phyloP scores from a whole-genome alignment of 495 filamentous ascomycete species.

The Pyrenopolyporus hunteri region DNA sequence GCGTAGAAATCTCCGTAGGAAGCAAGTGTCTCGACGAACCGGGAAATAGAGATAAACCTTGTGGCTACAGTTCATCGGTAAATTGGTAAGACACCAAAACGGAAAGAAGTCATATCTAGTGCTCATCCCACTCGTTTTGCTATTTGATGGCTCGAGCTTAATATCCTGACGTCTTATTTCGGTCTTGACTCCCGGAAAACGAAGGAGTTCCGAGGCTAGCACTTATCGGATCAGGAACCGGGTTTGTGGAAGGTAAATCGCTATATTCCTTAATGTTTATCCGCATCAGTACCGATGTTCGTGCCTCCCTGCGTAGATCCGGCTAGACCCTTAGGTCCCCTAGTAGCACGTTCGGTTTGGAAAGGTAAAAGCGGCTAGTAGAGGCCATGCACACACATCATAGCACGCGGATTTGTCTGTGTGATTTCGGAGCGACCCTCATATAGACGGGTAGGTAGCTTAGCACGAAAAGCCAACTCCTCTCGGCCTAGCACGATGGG shows the following conservation, averaged over 20 bases:
- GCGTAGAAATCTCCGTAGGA: slow-evolving; percentile 4
- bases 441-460: slow-evolving; percentile 13
- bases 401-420: slow-evolving; percentile 14
- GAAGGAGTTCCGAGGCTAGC: slow-evolving; percentile 1
- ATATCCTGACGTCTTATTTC: slow-evolving; percentile 1
- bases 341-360: slow-evolving; percentile 8
- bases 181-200: neutral
- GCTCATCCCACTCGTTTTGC: neutral
- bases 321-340: slow-evolving; percentile 13
- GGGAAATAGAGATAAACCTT: neutral
- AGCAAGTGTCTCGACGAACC: neutral
- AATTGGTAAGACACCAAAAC: neutral
- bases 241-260: neutral
- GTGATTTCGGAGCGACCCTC: slow-evolving; percentile 1
- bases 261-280: slow-evolving; percentile 1
- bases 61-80: no score
- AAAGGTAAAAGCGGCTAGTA: neutral
- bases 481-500: slow-evolving; percentile 15
- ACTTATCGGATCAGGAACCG: slow-evolving; percentile 3
- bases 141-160: neutral
- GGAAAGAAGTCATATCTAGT: no score
- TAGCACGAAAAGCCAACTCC: slow-evolving; percentile 10
- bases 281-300: neutral
- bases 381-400: slow-evolving; percentile 15
- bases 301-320: slow-evolving; percentile 11